These are phyloP conservation scores for Achaetomiella virescens DNA, from an alignment of 495 filamentous ascomycete species.

Conservation along the genomic window DNA sequence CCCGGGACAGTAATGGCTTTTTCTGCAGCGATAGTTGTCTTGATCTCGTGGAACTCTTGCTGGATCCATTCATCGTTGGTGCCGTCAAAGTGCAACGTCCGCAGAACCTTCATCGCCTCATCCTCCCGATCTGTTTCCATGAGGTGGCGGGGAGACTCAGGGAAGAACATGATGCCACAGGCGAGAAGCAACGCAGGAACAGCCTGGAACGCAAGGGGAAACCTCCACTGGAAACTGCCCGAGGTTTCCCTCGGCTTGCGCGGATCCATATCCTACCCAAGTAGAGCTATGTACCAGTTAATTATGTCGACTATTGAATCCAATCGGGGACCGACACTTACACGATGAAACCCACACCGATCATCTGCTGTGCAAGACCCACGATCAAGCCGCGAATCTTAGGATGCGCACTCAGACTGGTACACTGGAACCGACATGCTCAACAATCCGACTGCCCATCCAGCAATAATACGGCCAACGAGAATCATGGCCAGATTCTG, in stretches of 20 bases:
- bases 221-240: slow-evolving; percentile 47
- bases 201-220: slow-evolving; percentile 51
- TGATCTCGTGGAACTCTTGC: slow-evolving; percentile 44
- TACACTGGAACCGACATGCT: slow-evolving; percentile 45
- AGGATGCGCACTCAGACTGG: slow-evolving; percentile 26
- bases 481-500: slow-evolving; percentile 45
- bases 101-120: slow-evolving; percentile 44
- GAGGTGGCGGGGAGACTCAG: slow-evolving; percentile 52
- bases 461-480: slow-evolving; percentile 42
- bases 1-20: slow-evolving; percentile 38
- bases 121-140: slow-evolving; percentile 43
- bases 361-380: slow-evolving; percentile 13
- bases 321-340: neutral
- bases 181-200: slow-evolving; percentile 35
- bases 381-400: slow-evolving; percentile 16
- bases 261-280: slow-evolving; percentile 49
- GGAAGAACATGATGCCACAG: slow-evolving; percentile 43
- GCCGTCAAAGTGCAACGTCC: slow-evolving; percentile 46
- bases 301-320: neutral
- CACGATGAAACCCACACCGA: slow-evolving; percentile 15
- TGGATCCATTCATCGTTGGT: slow-evolving; percentile 46
- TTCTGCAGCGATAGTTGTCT: slow-evolving; percentile 42
- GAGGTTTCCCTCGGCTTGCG: slow-evolving; percentile 21
- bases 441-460: slow-evolving; percentile 41
- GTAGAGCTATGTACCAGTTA: neutral